A percentile compares a stretch with the other conserved stretches of the same genome.
These are phyloP conservation scores for Cladosporium velox DNA, from an alignment of 2,329 filamentous ascomycete species.

Conservation along the genomic window DNA sequence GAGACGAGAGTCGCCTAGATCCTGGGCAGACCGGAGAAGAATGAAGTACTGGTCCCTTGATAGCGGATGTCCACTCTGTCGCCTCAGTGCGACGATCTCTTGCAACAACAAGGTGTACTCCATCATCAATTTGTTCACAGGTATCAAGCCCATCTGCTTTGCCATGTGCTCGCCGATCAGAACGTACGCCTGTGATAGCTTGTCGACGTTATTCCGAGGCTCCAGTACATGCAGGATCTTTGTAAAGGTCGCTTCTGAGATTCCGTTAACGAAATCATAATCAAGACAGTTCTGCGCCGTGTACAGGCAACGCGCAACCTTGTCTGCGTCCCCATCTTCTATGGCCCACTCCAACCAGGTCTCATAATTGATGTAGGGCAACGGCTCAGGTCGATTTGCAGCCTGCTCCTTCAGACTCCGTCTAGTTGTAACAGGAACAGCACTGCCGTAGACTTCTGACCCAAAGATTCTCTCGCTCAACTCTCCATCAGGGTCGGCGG, in stretches of 20 bases:
- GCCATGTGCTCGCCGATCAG: slow-evolving; percentile 53
- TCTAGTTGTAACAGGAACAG: background rate
- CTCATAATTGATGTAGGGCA: slow-evolving; percentile 32
- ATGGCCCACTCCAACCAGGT: slow-evolving; percentile 29
- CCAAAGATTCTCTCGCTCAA: background rate
- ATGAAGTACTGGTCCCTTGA: slow-evolving; percentile 54
- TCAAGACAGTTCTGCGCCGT: slow-evolving; percentile 31
- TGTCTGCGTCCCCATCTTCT: slow-evolving; percentile 26
- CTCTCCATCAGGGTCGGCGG: background rate
- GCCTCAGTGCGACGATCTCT: slow-evolving; percentile 43
- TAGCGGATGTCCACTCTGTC: slow-evolving; percentile 40
- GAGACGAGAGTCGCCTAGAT: slow-evolving; percentile 47
- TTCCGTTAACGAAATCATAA: slow-evolving; percentile 32
- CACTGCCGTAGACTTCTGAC: background rate
- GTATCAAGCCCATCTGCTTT: slow-evolving; percentile 45
- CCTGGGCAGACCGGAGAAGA: slow-evolving; percentile 54
- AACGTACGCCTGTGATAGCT: slow-evolving; percentile 49
- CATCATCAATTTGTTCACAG: slow-evolving; percentile 42
- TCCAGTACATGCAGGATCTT: slow-evolving; percentile 61
- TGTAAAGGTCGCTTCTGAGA: slow-evolving; percentile 62
- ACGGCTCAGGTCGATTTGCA: background rate
- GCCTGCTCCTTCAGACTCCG: background rate
- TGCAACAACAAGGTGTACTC: slow-evolving; percentile 44
- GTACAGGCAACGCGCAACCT: slow-evolving; percentile 32
- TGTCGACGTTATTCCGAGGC: slow-evolving; percentile 54